phyloP scores from a whole-genome alignment of 306 rosid species.

The Datisca glomerata region DNA sequence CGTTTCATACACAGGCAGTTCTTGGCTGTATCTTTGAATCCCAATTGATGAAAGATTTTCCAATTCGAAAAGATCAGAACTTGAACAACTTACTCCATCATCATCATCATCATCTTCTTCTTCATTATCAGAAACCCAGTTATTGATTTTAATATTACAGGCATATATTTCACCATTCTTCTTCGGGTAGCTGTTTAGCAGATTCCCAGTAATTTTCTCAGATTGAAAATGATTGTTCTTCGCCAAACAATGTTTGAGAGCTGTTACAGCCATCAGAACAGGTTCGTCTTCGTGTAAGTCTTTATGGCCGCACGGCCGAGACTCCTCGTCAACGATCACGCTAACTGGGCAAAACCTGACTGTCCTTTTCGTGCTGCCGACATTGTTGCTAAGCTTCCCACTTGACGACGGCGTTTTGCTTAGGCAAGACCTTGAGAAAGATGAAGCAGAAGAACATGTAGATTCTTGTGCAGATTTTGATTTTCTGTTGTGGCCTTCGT shows the following conservation, averaged over 20 bases:
- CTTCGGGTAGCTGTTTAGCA: constrained; percentile 6
- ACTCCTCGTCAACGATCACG: constrained; percentile 75
- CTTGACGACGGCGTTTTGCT: constrained; percentile 72
- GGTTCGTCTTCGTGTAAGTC: constrained; percentile 19
- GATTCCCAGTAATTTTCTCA: background rate
- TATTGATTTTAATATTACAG: too few species aligned
- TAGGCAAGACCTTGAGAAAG: constrained; percentile 83
- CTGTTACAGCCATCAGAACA: constrained; percentile 8
- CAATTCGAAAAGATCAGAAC: constrained; percentile 95
- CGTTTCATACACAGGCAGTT: constrained; percentile 91
- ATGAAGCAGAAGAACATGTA: constrained; percentile 75
- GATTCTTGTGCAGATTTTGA: constrained; percentile 30
- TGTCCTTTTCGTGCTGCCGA: constrained; percentile 43
- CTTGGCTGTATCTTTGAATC: constrained; percentile 79
- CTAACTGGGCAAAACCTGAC: constrained; percentile 85
- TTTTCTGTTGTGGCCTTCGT: constrained; percentile 1
- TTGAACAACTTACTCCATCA: constrained; percentile 62
- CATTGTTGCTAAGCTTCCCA: constrained; percentile 22
- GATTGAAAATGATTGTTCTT: constrained; percentile 28
- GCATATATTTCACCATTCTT: constrained; percentile 1
- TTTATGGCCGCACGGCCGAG: constrained; percentile 75
- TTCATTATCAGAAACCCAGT: background rate
- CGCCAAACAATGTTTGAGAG: constrained; percentile 24
- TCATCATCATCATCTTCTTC: constrained; percentile 41
- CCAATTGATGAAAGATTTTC: constrained; percentile 76